phyloP scores from a whole-genome alignment of 129 eudicot genomes.

The Chrysanthemum lavandulifolium region DNA sequence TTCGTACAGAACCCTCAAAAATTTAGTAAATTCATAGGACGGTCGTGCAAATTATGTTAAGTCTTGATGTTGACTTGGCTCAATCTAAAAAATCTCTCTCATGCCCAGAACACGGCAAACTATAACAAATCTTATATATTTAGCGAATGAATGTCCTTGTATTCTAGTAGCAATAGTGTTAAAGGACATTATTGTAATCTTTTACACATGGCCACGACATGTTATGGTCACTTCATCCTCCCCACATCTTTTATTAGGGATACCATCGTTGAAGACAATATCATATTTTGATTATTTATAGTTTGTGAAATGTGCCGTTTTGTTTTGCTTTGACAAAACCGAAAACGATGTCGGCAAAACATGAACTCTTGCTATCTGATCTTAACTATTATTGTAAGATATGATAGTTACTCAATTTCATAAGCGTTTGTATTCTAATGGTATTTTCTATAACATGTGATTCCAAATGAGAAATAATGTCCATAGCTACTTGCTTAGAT shows the following conservation, averaged over 20 bases:
- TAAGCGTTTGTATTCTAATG: too few species aligned
- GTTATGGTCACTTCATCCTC: constrained; percentile 23
- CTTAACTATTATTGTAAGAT: too few species aligned
- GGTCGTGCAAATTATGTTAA: not conserved
- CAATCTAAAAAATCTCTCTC: constrained; percentile 12
- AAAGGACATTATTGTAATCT: constrained; percentile 27
- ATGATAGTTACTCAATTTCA: too few species aligned
- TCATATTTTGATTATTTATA: constrained; percentile 2
- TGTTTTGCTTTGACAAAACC: not conserved
- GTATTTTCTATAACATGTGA: too few species aligned
- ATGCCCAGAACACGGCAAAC: constrained; percentile 17
- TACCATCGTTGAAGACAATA: constrained; percentile 24
- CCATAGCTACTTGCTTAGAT: too few species aligned
- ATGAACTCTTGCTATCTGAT: too few species aligned
- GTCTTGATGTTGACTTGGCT: constrained; percentile 20
- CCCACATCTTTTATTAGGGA: constrained; percentile 28
- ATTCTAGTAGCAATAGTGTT: constrained; percentile 31
- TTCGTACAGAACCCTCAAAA: too few species aligned
- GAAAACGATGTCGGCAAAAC: too few species aligned
- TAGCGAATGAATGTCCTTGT: constrained; percentile 32
- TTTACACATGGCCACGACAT: constrained; percentile 18
- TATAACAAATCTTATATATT: constrained; percentile 15
- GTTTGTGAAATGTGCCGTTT: not conserved
- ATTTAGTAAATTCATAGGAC: too few species aligned
- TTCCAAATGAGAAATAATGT: too few species aligned